These are phyloP conservation scores for Talaromyces proteolyticus DNA, from an alignment of 495 filamentous ascomycete genomes.

Conservation along the genomic window DNA sequence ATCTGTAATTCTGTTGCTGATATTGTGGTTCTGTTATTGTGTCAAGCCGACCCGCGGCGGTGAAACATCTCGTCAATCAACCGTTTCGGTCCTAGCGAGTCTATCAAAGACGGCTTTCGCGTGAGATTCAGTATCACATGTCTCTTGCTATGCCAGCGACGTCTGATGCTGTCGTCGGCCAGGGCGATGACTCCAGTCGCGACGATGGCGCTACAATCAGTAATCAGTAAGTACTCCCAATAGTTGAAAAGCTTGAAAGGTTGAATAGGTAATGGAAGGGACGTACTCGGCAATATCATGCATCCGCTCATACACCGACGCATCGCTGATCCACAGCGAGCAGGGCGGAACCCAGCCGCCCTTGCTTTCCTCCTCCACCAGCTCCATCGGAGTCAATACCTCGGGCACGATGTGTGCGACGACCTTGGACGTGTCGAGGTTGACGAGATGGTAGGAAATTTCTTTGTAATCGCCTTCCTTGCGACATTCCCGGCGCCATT, in stretches of 20 bases:
- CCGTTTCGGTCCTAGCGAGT: conserved; percentile 62
- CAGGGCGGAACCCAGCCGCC: conserved; percentile 92
- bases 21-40: conserved; percentile 8
- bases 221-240: not conserved
- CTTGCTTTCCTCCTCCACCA: conserved; percentile 64
- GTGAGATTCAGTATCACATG: conserved; percentile 47
- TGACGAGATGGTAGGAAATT: conserved; percentile 72
- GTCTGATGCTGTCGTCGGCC: conserved; percentile 87
- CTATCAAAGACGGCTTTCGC: conserved; percentile 54
- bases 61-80: conserved; percentile 78
- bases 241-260: conserved; percentile 1
- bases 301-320: conserved; percentile 54
- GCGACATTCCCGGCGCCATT: conserved; percentile 71
- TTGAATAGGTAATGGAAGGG: conserved; percentile 5
- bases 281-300: conserved; percentile 94
- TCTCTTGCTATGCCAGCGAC: conserved; percentile 66
- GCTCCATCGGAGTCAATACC: conserved; percentile 61
- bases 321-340: conserved; percentile 81
- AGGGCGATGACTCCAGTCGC: conserved; percentile 85
- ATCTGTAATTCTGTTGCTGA: too few species aligned
- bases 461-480: conserved; percentile 53
- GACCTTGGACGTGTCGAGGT: conserved; percentile 52
- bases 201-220: conserved; percentile 65
- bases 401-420: conserved; percentile 87
- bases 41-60: conserved; percentile 40